phyloP scores from a whole-genome alignment of 2,329 filamentous ascomycete species.

The Ophiostoma perfectum region DNA sequence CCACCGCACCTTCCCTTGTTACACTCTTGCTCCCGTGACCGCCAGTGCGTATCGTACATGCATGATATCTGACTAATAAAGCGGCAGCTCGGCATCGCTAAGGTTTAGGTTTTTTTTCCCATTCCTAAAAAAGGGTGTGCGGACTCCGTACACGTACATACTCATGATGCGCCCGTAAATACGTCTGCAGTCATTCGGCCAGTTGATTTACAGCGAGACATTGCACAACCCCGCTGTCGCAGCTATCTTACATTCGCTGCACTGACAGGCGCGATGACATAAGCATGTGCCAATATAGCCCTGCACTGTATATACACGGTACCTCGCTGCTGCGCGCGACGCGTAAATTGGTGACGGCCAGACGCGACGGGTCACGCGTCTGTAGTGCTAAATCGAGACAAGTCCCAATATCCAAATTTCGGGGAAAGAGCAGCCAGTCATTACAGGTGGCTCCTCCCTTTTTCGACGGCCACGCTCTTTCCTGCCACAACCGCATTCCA shows the following conservation, averaged over 20 bases:
- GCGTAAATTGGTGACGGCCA: constrained; percentile 22
- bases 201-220: background rate
- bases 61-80: background rate
- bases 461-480: constrained; percentile 15
- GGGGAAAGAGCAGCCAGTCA: constrained; percentile 15
- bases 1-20: background rate
- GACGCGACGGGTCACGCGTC: constrained; percentile 20
- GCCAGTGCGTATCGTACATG: background rate
- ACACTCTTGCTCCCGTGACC: background rate
- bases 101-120: no score
- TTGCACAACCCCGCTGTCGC: background rate
- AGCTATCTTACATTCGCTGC: background rate
- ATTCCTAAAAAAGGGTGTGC: no score
- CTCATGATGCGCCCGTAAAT: no score
- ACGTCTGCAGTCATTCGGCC: background rate
- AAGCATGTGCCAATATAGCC: background rate
- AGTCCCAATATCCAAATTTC: constrained; percentile 11
- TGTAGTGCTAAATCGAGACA: constrained; percentile 19
- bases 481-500: constrained; percentile 16
- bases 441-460: constrained; percentile 18
- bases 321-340: background rate
- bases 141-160: no score
- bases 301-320: background rate
- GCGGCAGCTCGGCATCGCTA: no score
- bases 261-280: background rate